Evolutionary conservation across 2,329 filamentous ascomycete species (phyloP).

Genomic region (Alternaria brassicicola): DNA sequence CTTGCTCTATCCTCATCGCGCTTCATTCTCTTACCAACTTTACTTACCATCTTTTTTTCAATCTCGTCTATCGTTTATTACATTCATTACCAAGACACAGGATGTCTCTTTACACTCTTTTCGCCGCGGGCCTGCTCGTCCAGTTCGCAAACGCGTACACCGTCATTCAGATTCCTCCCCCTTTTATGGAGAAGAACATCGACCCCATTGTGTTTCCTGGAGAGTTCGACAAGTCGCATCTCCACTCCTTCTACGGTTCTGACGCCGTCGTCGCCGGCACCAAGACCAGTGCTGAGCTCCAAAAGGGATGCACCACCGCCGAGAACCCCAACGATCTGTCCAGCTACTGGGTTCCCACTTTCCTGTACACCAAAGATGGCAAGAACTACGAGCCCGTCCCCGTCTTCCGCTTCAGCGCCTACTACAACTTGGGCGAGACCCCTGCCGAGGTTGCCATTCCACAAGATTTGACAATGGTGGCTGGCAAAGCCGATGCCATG

Average conservation of each 20-base stretch:
- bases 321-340: constrained; percentile 58
- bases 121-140: constrained; percentile 34
- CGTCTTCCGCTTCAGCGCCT: constrained; percentile 53
- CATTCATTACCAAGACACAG: constrained; percentile 31
- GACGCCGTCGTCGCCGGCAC: constrained; percentile 51
- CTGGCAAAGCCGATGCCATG: constrained; percentile 49
- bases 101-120: constrained; percentile 41
- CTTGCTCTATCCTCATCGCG: constrained; percentile 1
- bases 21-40: constrained; percentile 9
- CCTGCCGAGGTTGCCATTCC: constrained; percentile 55
- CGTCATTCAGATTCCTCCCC: constrained; percentile 38
- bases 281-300: constrained; percentile 48
- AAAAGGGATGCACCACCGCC: constrained; percentile 53
- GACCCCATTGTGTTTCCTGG: constrained; percentile 54
- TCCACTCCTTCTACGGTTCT: constrained; percentile 56
- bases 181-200: constrained; percentile 55
- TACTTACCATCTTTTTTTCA: background rate
- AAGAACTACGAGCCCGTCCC: constrained; percentile 44
- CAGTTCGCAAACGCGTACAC: constrained; percentile 43
- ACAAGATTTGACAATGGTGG: constrained; percentile 52
- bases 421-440: constrained; percentile 53
- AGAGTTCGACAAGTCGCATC: constrained; percentile 48
- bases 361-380: constrained; percentile 47
- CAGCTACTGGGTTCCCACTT: constrained; percentile 55
- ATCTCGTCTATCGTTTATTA: constrained; percentile 13